These are phyloP conservation scores for Colletotrichum theobromicola DNA, from an alignment of 2,329 filamentous ascomycete species.

Conservation along the genomic window DNA sequence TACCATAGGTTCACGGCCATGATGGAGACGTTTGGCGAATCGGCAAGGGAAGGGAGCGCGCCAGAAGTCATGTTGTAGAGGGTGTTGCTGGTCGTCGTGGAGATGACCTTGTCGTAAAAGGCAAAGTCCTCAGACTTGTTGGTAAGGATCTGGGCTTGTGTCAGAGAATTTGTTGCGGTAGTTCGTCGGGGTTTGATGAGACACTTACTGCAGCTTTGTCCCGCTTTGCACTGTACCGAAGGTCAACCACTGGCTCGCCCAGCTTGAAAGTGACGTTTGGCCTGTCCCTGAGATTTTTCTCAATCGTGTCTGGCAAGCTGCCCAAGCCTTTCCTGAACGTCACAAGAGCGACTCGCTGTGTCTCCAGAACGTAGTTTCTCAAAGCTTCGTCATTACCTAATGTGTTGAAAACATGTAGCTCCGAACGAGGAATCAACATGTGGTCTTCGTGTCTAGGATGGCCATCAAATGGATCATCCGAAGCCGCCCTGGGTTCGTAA, in stretches of 20 bases:
- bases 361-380: not conserved
- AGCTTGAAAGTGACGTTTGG: conserved; percentile 66
- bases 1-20: conserved; percentile 95
- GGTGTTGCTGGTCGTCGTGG: conserved; percentile 61
- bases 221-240: conserved; percentile 44
- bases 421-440: conserved; percentile 31
- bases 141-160: conserved; percentile 34
- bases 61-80: conserved; percentile 42
- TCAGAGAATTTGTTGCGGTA: not conserved
- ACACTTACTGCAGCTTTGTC: conserved; percentile 47
- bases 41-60: conserved; percentile 52
- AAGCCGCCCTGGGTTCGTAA: no score
- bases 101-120: conserved; percentile 64
- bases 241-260: conserved; percentile 49
- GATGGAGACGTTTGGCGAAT: conserved; percentile 75
- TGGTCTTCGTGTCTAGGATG: no score
- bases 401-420: conserved; percentile 31
- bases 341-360: conserved; percentile 27
- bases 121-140: conserved; percentile 22
- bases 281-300: conserved; percentile 51
- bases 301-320: conserved; percentile 62
- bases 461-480: no score
- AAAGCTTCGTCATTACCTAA: conserved; percentile 27
- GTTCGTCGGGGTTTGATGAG: not conserved
- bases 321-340: conserved; percentile 66